A percentile compares a stretch with the other conserved stretches of the same genome.
Evolutionary conservation across 1,284 basidiomycete species (phyloP).

Genomic region (Stereum hirsutum): DNA sequence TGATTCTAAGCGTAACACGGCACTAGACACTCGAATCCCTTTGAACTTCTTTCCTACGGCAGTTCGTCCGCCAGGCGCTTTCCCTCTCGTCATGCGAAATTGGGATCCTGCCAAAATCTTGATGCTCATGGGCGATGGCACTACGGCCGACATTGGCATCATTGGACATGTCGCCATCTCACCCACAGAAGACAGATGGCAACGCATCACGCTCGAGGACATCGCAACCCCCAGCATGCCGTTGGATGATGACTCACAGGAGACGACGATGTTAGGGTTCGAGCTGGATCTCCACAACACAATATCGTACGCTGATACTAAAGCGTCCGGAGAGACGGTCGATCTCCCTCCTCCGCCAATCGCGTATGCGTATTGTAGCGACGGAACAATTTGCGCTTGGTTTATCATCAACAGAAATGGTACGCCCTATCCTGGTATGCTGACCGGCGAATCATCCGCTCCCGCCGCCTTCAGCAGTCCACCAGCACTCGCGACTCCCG

Average conservation of each 20-base stretch:
- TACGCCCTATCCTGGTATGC: constrained; percentile 48
- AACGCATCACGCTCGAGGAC: constrained; percentile 67
- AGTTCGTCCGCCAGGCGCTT: constrained; percentile 43
- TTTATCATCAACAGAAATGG: constrained; percentile 51
- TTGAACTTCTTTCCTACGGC: constrained; percentile 41
- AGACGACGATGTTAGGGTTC: constrained; percentile 64
- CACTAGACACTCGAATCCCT: constrained; percentile 39
- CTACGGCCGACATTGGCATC: constrained; percentile 70
- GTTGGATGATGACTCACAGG: constrained; percentile 59
- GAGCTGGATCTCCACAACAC: constrained; percentile 60
- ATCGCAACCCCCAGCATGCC: constrained; percentile 62
- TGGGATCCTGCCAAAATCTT: constrained; percentile 61
- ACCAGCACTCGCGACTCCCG: background rate
- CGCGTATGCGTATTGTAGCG: constrained; percentile 71
- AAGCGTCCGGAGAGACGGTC: constrained; percentile 34
- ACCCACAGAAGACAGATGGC: constrained; percentile 40
- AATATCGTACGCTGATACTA: constrained; percentile 27
- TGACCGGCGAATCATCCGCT: constrained; percentile 12
- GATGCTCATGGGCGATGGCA: constrained; percentile 62
- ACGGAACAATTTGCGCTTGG: constrained; percentile 76
- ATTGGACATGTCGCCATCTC: constrained; percentile 38
- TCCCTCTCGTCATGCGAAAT: constrained; percentile 44
- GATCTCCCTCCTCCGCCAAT: constrained; percentile 55
- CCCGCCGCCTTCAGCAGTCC: background rate
- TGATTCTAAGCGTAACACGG: constrained; percentile 44